A percentile compares a stretch with the other conserved stretches of the same genome.
Evolutionary conservation across 1,284 basidiomycete species (phyloP).

Genomic region (Puccinia polysora): DNA sequence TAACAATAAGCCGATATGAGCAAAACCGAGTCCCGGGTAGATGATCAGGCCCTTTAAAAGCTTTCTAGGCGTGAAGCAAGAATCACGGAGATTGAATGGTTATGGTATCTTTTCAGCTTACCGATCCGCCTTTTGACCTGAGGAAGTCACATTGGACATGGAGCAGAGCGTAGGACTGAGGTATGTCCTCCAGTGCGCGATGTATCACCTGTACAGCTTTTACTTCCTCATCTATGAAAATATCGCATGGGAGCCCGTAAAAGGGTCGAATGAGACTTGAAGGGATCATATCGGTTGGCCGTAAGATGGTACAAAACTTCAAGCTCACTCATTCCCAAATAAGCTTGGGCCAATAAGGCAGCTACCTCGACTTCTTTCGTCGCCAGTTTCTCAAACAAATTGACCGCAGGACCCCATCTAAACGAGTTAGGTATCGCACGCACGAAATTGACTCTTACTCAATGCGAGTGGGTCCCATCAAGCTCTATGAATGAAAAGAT

Average conservation of each 20-base stretch:
- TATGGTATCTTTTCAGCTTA: conserved; percentile 1
- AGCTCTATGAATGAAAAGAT: background rate
- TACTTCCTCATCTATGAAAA: conserved; percentile 81
- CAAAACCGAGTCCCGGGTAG: conserved; percentile 1
- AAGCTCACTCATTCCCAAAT: conserved; percentile 85
- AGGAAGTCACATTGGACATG: conserved; percentile 94
- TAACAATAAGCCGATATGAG: conserved; percentile 2
- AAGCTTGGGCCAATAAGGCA: conserved; percentile 78
- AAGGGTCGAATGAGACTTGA: too few species aligned
- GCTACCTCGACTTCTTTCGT: conserved; percentile 83
- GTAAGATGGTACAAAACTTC: background rate
- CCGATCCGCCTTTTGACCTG: conserved; percentile 62
- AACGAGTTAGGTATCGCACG: background rate
- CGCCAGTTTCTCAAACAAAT: conserved; percentile 86
- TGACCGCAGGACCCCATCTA: conserved; percentile 70
- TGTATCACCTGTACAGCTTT: conserved; percentile 95
- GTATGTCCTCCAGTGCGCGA: conserved; percentile 72
- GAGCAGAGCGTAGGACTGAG: conserved; percentile 86
- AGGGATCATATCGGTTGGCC: background rate
- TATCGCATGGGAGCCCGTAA: too few species aligned
- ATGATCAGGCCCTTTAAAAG: background rate
- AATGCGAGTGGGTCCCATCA: background rate
- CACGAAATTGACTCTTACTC: background rate
- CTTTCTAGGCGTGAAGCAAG: background rate
- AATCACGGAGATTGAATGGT: background rate